phyloP scores from a whole-genome alignment of 305 asterid species.

The Rubia peregrina region DNA sequence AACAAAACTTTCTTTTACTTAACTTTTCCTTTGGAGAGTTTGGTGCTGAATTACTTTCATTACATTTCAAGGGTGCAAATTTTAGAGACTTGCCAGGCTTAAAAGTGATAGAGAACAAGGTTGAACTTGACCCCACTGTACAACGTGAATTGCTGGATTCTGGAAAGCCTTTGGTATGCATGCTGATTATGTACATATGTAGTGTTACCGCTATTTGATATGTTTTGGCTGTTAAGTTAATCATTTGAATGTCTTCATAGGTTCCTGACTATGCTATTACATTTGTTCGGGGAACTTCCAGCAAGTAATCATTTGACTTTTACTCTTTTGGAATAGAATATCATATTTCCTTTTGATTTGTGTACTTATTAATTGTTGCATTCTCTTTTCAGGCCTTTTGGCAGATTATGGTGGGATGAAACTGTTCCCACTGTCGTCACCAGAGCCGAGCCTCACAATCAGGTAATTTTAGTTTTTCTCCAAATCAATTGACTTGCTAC shows the following conservation, averaged over 20 bases:
- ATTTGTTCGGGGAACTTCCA: slow-evolving; percentile 34
- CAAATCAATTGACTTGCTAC: background rate
- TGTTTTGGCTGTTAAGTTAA: background rate
- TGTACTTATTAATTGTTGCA: background rate
- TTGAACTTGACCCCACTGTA: background rate
- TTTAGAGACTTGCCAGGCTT: background rate
- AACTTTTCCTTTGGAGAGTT: too few relatives aligned
- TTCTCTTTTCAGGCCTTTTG: slow-evolving; percentile 60
- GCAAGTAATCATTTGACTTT: slow-evolving; percentile 21
- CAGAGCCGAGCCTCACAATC: slow-evolving; percentile 40
- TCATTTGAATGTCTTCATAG: background rate
- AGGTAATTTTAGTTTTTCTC: slow-evolving; percentile 12
- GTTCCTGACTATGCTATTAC: slow-evolving; percentile 75
- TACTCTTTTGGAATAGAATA: background rate
- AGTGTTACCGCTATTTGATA: too few relatives aligned
- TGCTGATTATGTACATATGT: background rate
- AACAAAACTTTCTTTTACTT: background rate
- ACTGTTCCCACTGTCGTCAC: slow-evolving; percentile 84
- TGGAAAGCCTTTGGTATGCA: slow-evolving; percentile 79
- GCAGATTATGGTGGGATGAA: slow-evolving; percentile 89
- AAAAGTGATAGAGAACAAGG: background rate
- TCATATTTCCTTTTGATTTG: background rate
- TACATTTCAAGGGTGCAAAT: slow-evolving; percentile 6
- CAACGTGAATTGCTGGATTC: slow-evolving; percentile 26
- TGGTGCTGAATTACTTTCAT: too few relatives aligned